These are phyloP conservation scores for Exophiala alcalophila DNA, from an alignment of 2,329 filamentous ascomycete species.

Conservation along the genomic window DNA sequence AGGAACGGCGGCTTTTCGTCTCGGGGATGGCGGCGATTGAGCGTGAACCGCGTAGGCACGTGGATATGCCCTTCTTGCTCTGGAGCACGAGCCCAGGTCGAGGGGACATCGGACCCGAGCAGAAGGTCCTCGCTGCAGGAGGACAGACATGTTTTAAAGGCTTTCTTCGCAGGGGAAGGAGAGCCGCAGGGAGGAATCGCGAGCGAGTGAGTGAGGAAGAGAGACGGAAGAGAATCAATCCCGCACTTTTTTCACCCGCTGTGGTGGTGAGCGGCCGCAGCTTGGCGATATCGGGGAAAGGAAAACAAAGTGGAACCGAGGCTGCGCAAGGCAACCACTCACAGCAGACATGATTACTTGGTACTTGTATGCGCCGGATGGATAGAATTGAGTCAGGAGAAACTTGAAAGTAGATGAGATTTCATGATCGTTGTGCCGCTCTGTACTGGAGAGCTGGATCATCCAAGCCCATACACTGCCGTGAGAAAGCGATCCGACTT, in stretches of 20 bases:
- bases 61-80: constrained; percentile 5
- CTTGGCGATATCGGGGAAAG: constrained; percentile 12
- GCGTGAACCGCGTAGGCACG: constrained; percentile 27
- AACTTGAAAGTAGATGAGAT: no score
- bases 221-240: no score
- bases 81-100: constrained; percentile 20
- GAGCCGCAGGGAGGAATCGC: no score
- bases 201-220: no score
- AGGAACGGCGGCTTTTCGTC: constrained; percentile 50
- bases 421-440: no score
- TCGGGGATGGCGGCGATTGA: constrained; percentile 11
- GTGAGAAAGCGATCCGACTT: no score
- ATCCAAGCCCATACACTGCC: no score
- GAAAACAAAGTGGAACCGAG: constrained; percentile 7
- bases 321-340: constrained; percentile 8
- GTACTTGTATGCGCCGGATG: neutral
- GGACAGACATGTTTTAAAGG: constrained; percentile 16
- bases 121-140: constrained; percentile 21
- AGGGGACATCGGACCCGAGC: constrained; percentile 23
- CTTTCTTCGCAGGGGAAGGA: neutral
- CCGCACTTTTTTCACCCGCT: constrained; percentile 5
- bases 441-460: no score
- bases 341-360: constrained; percentile 5
- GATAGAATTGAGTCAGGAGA: no score
- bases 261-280: no score